Conservation (phyloP, 495 filamentous ascomycete genomes). For the Tuber microsphaerosporum region DNA sequence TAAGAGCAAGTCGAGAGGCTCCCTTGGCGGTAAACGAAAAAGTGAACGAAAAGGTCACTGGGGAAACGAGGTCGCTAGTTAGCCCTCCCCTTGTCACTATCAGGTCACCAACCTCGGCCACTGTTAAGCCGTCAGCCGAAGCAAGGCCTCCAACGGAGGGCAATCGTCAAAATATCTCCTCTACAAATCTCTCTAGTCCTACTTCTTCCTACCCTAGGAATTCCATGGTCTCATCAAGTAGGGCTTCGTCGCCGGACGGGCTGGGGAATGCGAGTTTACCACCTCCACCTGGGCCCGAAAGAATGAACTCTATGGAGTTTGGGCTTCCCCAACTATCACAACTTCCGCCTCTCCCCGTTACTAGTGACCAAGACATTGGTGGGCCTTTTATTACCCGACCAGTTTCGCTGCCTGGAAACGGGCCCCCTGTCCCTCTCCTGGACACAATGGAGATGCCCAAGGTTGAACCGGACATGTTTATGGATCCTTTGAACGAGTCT, state of each 20-base stretch:
- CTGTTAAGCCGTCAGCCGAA: background rate
- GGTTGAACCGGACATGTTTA: slow-evolving; percentile 64
- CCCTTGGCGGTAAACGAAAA: background rate
- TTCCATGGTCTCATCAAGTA: slow-evolving; percentile 22
- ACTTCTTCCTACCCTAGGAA: slow-evolving; percentile 17
- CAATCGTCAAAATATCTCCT: background rate
- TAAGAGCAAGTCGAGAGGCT: slow-evolving; percentile 13
- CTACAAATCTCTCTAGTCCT: slow-evolving; percentile 15
- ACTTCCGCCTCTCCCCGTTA: slow-evolving; percentile 57
- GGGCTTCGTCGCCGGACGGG: slow-evolving; percentile 40
- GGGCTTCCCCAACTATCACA: slow-evolving; percentile 57
- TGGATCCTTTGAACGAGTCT: slow-evolving; percentile 69
- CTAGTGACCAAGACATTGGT: slow-evolving; percentile 74
- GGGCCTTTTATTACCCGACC: slow-evolving; percentile 48
- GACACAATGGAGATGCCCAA: slow-evolving; percentile 60
- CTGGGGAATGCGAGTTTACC: slow-evolving; percentile 47
- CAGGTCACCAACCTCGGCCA: background rate
- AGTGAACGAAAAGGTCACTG: background rate
- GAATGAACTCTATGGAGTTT: slow-evolving; percentile 51
- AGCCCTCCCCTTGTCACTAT: background rate
- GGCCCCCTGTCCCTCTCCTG: slow-evolving; percentile 52
- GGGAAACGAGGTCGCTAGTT: background rate
- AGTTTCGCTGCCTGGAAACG: slow-evolving; percentile 41
- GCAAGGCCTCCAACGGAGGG: background rate
- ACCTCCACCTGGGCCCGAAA: slow-evolving; percentile 48